Conservation (phyloP, 306 rosid genomes). For the Canavalia gladiata region DNA sequence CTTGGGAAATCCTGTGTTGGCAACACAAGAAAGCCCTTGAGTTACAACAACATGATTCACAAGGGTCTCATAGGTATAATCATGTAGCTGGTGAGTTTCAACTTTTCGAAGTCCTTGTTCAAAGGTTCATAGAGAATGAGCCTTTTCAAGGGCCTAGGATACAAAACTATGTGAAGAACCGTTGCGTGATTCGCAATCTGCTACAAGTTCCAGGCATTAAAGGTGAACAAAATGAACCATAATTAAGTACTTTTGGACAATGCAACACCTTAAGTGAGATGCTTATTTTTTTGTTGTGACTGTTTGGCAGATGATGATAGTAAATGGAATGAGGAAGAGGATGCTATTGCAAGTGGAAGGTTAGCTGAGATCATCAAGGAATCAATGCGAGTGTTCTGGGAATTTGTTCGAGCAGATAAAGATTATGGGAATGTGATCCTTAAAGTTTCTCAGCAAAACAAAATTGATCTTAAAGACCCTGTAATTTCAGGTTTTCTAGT, state of each 20-base stretch:
- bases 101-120: slow-evolving; percentile 82
- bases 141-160: slow-evolving; percentile 83
- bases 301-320: slow-evolving; percentile 70
- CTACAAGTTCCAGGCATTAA: slow-evolving; percentile 81
- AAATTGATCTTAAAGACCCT: slow-evolving; percentile 58
- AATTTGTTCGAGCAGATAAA: slow-evolving; percentile 72
- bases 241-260: neutral
- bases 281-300: neutral
- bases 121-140: slow-evolving; percentile 85
- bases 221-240: slow-evolving; percentile 58
- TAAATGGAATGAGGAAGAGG: slow-evolving; percentile 57
- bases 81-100: slow-evolving; percentile 83
- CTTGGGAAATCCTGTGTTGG: slow-evolving; percentile 97
- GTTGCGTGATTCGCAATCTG: slow-evolving; percentile 72
- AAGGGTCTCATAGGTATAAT: slow-evolving; percentile 57
- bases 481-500: slow-evolving; percentile 53
- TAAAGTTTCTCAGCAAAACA: slow-evolving; percentile 53
- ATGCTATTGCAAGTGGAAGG: slow-evolving; percentile 52
- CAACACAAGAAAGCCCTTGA: slow-evolving; percentile 75
- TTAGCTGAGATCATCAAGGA: slow-evolving; percentile 67
- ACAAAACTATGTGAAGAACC: slow-evolving; percentile 72
- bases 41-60: slow-evolving; percentile 57
- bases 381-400: slow-evolving; percentile 74
- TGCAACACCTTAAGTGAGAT: neutral
- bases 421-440: slow-evolving; percentile 55